A percentile compares a stretch with the other conserved stretches of the same genome.
phyloP scores from a whole-genome alignment of 176 grass and related monocot species.

The Aechmea fasciata region DNA sequence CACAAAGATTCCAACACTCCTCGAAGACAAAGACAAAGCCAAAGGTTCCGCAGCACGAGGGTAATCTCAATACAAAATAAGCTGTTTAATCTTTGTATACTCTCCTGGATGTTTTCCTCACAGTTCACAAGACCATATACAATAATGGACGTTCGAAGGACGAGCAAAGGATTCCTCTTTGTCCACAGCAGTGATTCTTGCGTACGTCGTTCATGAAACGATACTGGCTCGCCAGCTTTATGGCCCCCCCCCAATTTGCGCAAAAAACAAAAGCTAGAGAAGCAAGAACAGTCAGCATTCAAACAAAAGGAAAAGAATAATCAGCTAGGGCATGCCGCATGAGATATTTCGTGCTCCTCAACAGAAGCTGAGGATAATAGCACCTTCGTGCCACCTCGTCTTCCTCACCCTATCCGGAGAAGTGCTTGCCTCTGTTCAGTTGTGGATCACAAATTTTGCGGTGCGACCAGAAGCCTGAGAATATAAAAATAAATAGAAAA shows the following conservation, averaged over 20 bases:
- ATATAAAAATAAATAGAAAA: neutral
- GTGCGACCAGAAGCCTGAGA: conserved; percentile 29
- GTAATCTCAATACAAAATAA: neutral
- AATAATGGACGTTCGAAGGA: neutral
- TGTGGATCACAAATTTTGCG: conserved; percentile 25
- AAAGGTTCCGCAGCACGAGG: neutral
- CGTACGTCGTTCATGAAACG: neutral
- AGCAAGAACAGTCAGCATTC: neutral
- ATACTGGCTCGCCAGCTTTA: neutral
- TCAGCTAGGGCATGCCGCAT: neutral
- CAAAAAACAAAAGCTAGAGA: neutral
- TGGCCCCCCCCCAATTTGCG: neutral
- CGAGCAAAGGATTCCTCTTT: neutral
- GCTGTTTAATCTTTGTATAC: neutral
- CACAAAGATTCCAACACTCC: neutral
- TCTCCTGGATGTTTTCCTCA: neutral
- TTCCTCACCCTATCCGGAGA: neutral
- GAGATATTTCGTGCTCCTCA: conserved; percentile 1
- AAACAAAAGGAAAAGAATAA: conserved; percentile 3
- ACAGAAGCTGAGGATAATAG: neutral
- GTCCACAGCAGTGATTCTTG: neutral
- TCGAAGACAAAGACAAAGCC: neutral
- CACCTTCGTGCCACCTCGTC: neutral
- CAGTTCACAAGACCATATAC: neutral
- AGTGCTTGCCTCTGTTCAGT: conserved; percentile 14